Evolutionary conservation across 257 asterid species (phyloP), one percentile per base, ranked within the genome.

Genomic region (Nicotiana paniculata): DNA sequence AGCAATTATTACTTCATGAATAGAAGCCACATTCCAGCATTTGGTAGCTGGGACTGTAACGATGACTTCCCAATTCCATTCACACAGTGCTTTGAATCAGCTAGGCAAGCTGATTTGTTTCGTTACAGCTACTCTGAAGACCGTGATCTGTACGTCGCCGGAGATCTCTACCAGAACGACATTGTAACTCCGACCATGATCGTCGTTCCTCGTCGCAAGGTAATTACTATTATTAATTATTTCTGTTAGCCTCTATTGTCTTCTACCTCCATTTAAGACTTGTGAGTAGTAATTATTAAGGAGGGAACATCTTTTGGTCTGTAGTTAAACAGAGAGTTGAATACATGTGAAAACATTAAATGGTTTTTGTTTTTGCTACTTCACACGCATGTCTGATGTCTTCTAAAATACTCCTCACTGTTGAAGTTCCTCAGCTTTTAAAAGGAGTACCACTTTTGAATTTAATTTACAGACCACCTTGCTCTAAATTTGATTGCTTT

Each of bases 31-130:
- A 91, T 93, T 10, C 98, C 96, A 3, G 96, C 95, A 18, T 93
- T 93, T 84, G 98, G 98, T 58, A 92, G 93, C 93, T 93, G 98
- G 97, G 97, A 93, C 63, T 89, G 92, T 85, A 81, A 89, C 51
- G 85, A 86, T 2, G 91, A 87, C 54, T 66, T 88, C 55, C 91
- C 91, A 0, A 89, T 90, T 62, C 91, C 92, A 0, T 92, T 91
- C 82, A 92, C 97, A 9, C 91, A 92, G 89, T 91, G 97, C 90
- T 93, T 93, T 77, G 98, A 93, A 65, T 82, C 93, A 2, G 96
- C 93, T 1, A 90, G 88, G 54, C 90, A 88, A 70, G 90, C 89
- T 0, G 93, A 89, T 26, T 46, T 88, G 77, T 81, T 91, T 3
- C 91, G 91, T 30, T 91, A 89, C 46, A 89, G 90, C 77, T 90